Evolutionary conservation across 169 alveolate genomes (phyloP), one percentile per base, ranked within the genome.

Genomic region (Babesia bovis): DNA sequence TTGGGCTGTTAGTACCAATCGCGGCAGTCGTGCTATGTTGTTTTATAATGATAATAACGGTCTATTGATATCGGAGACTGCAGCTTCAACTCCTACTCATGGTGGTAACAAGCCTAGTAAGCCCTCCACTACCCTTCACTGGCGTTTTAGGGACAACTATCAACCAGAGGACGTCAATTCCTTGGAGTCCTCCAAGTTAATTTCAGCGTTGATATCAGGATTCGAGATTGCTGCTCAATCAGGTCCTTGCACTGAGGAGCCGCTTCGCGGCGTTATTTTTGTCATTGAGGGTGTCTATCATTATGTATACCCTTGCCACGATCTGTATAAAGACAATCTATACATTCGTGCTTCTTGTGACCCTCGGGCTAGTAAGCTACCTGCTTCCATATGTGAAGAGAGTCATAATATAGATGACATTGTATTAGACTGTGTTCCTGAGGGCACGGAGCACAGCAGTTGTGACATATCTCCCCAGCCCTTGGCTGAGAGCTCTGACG

Each of bases 201-300:
- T 81, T 3, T 42, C 84, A 5, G 66, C 69, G 12, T 21, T 94
- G 12, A 85, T 87, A 45, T 82, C 94, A 28, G 98, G 98, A 7
- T 96, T 94, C 83, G 98, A 95, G 71, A 74, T 94, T 23, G 98
- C 99, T 6, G 87, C 96, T 42, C 85, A 74, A 45, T 86, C 94
- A 63, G 99, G 99, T 3, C 99, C 99, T 4, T 84, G 95, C 28
- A 94, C 97, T 71, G 97, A 94, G 60, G 99, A 96, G 59, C 96
- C 97, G 25, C 91, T 96, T 86, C 90, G 85, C 26, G 85, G 87
- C n/a, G 87, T 56, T 38, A 66, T 61, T 26, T 69, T 69, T 57
- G 84, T 72, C 28, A 78, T 77, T 42, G 76, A 66, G 65, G 87
- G 85, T 35, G 35, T 49, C 35, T 53, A 67, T 40, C 38, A 47